Percentiles rank a stretch among this genome's conserved stretches.
Conservation (phyloP, 306 rosid genomes). For the Prunus dulcis region DNA sequence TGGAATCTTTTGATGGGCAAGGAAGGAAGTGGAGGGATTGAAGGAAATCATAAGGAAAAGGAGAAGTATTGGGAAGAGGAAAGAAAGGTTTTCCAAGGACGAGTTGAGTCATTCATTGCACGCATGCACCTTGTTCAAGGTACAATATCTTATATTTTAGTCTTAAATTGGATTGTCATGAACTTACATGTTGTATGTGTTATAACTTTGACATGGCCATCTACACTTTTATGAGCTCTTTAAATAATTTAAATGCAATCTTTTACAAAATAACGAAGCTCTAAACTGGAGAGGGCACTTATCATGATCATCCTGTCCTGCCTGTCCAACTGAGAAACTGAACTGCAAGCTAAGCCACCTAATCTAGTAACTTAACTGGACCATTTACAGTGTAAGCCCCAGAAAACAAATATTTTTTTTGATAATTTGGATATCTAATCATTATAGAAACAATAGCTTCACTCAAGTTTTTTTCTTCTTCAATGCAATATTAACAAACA, state of each 20-base stretch:
- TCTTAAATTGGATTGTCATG: slow-evolving; percentile 15
- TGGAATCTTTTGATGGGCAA: slow-evolving; percentile 93
- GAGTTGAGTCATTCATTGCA: slow-evolving; percentile 88
- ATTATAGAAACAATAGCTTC: background rate
- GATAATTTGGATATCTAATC: background rate
- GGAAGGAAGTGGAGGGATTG: slow-evolving; percentile 55
- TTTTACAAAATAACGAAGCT: background rate
- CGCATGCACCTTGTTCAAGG: slow-evolving; percentile 99
- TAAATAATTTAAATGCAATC: background rate
- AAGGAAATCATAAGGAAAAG: slow-evolving; percentile 51
- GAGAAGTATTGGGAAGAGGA: slow-evolving; percentile 94
- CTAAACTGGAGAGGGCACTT: background rate
- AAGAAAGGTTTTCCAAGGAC: slow-evolving; percentile 74
- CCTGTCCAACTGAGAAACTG: background rate
- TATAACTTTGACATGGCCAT: background rate
- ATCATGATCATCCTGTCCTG: background rate
- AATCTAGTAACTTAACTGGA: background rate
- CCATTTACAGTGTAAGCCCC: too few species aligned
- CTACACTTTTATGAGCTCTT: background rate
- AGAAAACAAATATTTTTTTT: too few species aligned
- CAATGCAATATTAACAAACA: background rate
- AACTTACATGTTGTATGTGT: background rate
- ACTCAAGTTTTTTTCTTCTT: background rate
- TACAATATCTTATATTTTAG: slow-evolving; percentile 29
- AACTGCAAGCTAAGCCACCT: background rate